Base-by-base conservation (phyloP, 2,329 filamentous ascomycete genomes). In the Alternaria dauci region DNA sequence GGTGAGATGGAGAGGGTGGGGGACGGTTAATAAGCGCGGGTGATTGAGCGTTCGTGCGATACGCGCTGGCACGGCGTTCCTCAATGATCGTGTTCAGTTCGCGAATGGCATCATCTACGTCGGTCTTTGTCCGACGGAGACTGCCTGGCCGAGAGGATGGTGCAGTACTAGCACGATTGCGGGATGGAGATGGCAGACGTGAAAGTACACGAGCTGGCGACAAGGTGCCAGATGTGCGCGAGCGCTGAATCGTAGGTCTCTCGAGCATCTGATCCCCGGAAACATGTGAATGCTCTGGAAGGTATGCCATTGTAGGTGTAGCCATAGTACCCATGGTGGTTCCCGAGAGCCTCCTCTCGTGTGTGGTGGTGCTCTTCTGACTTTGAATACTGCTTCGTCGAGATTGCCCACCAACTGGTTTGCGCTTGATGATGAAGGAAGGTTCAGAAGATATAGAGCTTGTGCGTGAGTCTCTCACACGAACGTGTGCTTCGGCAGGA, bases 1-100 rank as follows among this genome's bases (percentile, higher is more conserved):
- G 81, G 56, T 77, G 73, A 11, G 73, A 73, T 20, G 76, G 76
- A 0, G 77, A 78, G 9, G 67, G 75, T 38, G 71, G 70, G 62
- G 74, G 69, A 9, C 71, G 65, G 52, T 67, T 68, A 70, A 67
- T 65, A 41, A 74, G 61, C 8, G 69, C 61, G 2, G 76, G 69
- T 1, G 71, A 69, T n/a, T 72, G 68, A 23, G 69, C 70, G 25
- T 70, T 66, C 0, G 72, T 72, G 30, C 74, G 70, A 59, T 75
- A 76, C 8, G 75, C 73, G 48, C 78, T 79, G 28, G 77, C 78
- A n/a, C 80, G 72, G 16, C 78, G 77, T 65, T 83, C 81, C 66
- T 83, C 81, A 50, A 83, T 78, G 52, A 83, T 83, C 23, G 79
- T 82, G 70, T 84, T 83, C 56, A 83, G 77, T 67, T 83, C 81